phyloP scores from a whole-genome alignment of 2,329 filamentous ascomycete species.

The Hypoxylon sp. region DNA sequence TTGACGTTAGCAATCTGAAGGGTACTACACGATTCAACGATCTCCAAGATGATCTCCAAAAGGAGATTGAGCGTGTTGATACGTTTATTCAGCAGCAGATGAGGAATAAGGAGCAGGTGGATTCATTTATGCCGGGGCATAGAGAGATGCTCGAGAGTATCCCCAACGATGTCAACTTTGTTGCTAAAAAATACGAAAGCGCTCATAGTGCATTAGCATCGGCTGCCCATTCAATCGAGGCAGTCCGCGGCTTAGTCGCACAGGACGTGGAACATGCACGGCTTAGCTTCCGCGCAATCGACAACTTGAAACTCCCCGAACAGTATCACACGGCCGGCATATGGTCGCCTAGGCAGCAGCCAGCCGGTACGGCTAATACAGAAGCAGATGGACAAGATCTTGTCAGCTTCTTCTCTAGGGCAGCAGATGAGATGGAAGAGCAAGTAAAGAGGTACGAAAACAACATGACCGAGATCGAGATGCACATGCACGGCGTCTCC shows the following conservation, averaged over 20 bases:
- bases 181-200: slow-evolving; percentile 62
- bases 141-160: slow-evolving; percentile 67
- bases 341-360: slow-evolving; percentile 58
- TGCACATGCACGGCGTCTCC: slow-evolving; percentile 75
- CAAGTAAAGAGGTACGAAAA: slow-evolving; percentile 71
- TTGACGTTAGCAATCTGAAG: slow-evolving; percentile 83
- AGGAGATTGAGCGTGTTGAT: slow-evolving; percentile 83
- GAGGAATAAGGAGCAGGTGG: slow-evolving; percentile 81
- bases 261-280: slow-evolving; percentile 60
- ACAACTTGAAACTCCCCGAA: slow-evolving; percentile 64
- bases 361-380: slow-evolving; percentile 61
- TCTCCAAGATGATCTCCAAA: slow-evolving; percentile 84
- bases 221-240: slow-evolving; percentile 61
- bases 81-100: slow-evolving; percentile 85
- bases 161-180: slow-evolving; percentile 62
- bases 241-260: slow-evolving; percentile 59
- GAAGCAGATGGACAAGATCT: slow-evolving; percentile 71
- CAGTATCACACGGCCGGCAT: slow-evolving; percentile 66
- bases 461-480: slow-evolving; percentile 75
- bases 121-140: slow-evolving; percentile 74
- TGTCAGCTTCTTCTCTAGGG: slow-evolving; percentile 74
- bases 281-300: slow-evolving; percentile 62
- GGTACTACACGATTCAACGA: slow-evolving; percentile 94
- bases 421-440: slow-evolving; percentile 72
- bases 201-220: slow-evolving; percentile 59